Evolutionary conservation across 768 basidiomycete species (phyloP).

Genomic region (Nidula microcarpa): DNA sequence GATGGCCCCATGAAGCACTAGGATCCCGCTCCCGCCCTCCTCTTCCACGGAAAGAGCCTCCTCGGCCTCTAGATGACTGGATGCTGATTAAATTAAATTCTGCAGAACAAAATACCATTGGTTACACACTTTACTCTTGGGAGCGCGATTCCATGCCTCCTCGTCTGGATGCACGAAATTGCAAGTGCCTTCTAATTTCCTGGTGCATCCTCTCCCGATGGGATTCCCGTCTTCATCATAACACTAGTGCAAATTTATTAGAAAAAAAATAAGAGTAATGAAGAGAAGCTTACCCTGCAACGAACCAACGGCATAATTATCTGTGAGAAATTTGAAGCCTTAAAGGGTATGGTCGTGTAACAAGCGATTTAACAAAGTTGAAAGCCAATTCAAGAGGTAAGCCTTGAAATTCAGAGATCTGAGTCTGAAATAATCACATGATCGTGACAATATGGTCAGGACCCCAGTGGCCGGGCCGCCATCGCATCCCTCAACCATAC

Average conservation of each 20-base stretch:
- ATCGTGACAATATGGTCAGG: no score
- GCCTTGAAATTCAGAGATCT: no score
- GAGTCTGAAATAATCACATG: no score
- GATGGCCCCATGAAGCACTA: background rate
- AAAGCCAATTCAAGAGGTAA: no score
- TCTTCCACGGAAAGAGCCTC: no score
- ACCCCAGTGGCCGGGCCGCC: no score
- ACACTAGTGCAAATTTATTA: slow-evolving; percentile 7
- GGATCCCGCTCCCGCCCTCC: no score
- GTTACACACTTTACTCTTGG: background rate
- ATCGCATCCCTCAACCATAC: no score
- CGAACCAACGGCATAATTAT: background rate
- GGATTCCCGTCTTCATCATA: slow-evolving; percentile 16
- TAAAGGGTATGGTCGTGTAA: no score
- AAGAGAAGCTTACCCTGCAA: background rate
- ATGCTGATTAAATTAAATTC: no score
- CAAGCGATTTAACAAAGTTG: background rate
- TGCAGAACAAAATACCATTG: no score
- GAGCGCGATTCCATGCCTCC: slow-evolving; percentile 13
- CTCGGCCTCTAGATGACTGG: no score
- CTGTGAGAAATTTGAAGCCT: background rate
- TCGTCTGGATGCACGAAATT: slow-evolving; percentile 20
- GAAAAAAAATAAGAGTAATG: background rate
- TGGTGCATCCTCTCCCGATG: slow-evolving; percentile 10
- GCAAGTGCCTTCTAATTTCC: slow-evolving; percentile 7